Base-by-base conservation (phyloP, 176 grass and related monocot species). In the Pharus latifolius region DNA sequence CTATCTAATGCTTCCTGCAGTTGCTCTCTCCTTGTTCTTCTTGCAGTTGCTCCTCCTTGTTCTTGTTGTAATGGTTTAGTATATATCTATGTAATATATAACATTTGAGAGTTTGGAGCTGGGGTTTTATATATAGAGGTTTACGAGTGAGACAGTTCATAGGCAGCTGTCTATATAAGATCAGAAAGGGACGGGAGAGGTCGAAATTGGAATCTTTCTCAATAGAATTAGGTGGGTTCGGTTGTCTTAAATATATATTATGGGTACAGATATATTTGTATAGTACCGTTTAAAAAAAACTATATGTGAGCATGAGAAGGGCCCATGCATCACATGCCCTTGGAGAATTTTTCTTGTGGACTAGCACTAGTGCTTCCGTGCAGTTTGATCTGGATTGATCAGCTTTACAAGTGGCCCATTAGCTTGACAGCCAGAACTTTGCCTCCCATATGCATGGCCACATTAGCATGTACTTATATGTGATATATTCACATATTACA, bases 141-240 rank as follows among this genome's bases (percentile, higher is more conserved):
- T 70, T 75, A 46, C 58, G 50, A 81, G 80, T 57, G 35, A 87
- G 88, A 78, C 88, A 91, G 84, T 84, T 91, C 69, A 91, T 48
- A 43, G 35, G 46, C 66, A 42, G 14, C 84, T 87, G 88, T 70
- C 65, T 6, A 7, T 50, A 62, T 62, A 69, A 73, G 52, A 84
- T 76, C 4, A 42, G 76, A 75, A 69, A 42, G 63, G 70, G 63
- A 56, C 70, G 48, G 14, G 65, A 31, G 49, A 80, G 77, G 63
- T 56, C n/a, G n/a, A n/a, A n/a, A n/a, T n/a, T n/a, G 56, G 77
- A 80, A 63, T 80, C 70, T 49, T 80, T 72, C 38, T 63, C 77
- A 53, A 63, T 52, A 77, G 49, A 70, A 75, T 80, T 85, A 63
- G 76, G 80, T 85, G 33, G n/a, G 76, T 27, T 69, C 63, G 63